These are phyloP conservation scores for Ailanthus altissimus DNA, from an alignment of 345 rosid genomes.

Conservation along the genomic window DNA sequence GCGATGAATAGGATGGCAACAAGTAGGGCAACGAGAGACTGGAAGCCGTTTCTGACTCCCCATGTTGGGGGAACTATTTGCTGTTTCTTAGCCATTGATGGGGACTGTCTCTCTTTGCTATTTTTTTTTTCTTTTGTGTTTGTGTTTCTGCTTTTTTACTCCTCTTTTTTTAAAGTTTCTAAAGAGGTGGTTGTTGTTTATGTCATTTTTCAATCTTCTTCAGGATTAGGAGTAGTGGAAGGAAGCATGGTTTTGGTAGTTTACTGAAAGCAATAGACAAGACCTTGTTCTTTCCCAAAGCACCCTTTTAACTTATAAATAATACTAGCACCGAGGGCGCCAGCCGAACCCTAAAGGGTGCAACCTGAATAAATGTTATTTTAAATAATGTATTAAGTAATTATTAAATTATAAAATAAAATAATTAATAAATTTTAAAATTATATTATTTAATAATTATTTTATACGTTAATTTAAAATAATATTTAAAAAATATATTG, in stretches of 20 bases:
- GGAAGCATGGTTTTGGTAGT: slow-evolving; percentile 25
- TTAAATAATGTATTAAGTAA: too few relatives aligned
- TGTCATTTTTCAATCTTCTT: slow-evolving; percentile 10
- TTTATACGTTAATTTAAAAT: too few relatives aligned
- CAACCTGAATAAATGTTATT: too few relatives aligned
- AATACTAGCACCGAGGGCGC: too few relatives aligned
- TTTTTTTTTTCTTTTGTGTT: neutral
- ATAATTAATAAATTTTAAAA: too few relatives aligned
- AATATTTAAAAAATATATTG: too few relatives aligned
- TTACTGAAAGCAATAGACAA: slow-evolving; percentile 32
- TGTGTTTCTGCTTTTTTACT: neutral
- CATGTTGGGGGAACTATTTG: slow-evolving; percentile 36
- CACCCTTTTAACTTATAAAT: slow-evolving; percentile 8
- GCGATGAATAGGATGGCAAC: slow-evolving; percentile 59
- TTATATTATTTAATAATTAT: too few relatives aligned
- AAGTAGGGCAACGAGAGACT: slow-evolving; percentile 65
- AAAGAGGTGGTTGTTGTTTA: slow-evolving; percentile 26
- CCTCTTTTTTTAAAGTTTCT: slow-evolving; percentile 26
- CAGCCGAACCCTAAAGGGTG: too few relatives aligned
- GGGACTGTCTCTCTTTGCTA: neutral
- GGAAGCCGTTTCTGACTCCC: slow-evolving; percentile 58
- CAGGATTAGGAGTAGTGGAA: slow-evolving; percentile 21
- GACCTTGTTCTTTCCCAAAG: slow-evolving; percentile 19
- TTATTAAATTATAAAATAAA: too few relatives aligned
- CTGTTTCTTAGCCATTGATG: slow-evolving; percentile 33